phyloP scores from a whole-genome alignment of 192 early-diverging fungal species.

The Podila epigama region DNA sequence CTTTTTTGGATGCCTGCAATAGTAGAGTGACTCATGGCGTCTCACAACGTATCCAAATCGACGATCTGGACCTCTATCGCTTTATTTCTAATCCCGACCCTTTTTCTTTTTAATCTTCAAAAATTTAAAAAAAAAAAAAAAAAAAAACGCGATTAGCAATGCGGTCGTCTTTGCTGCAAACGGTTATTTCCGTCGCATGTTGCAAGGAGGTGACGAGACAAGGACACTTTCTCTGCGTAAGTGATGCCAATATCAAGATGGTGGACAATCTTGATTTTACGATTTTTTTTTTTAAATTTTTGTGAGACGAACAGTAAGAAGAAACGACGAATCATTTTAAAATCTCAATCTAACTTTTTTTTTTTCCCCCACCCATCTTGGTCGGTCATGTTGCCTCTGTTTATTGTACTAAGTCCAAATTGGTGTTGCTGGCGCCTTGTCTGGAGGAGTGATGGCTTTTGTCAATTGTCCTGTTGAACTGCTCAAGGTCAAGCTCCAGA shows the following conservation, averaged over 20 bases:
- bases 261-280: too few relatives aligned
- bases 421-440: constrained; percentile 61
- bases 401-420: constrained; percentile 49
- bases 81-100: constrained; percentile 2
- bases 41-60: background rate
- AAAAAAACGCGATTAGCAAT: too few relatives aligned
- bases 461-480: constrained; percentile 75
- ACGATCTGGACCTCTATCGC: background rate
- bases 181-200: constrained; percentile 62
- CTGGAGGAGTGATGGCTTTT: constrained; percentile 75
- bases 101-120: background rate
- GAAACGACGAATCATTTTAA: background rate
- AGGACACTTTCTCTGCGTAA: constrained; percentile 59
- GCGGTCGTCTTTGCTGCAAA: constrained; percentile 75
- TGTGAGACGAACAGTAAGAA: too few relatives aligned
- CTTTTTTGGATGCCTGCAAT: too few relatives aligned
- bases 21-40: background rate
- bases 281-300: background rate
- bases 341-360: background rate
- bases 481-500: constrained; percentile 76
- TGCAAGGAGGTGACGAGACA: constrained; percentile 55
- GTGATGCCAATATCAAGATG: background rate
- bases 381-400: too few relatives aligned
- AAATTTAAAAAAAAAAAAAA: too few relatives aligned
- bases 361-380: too few relatives aligned